Evolutionary conservation across 768 basidiomycete genomes (phyloP), one percentile per base, ranked within the genome.

Genomic region (Tricholoma sp.): DNA sequence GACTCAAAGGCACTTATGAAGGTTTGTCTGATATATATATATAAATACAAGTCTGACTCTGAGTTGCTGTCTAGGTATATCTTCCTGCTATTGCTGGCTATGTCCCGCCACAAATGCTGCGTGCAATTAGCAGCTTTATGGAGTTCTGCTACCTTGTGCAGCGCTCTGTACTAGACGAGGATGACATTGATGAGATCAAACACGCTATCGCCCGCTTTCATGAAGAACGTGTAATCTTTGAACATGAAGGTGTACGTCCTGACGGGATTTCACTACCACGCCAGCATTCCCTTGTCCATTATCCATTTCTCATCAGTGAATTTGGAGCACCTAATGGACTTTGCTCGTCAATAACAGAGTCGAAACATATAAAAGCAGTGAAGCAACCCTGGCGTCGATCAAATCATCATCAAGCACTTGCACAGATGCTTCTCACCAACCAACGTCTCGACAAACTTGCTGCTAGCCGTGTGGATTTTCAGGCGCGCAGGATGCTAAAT

Each of bases 261-360:
- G 54, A 59, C 18, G 39, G 39, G n/a, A 56, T 55, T 48, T 57
- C 28, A n/a, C 59, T 67, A 36, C 64, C 63, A 3, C 54, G 54
- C 9, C 64, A 67, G 48, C 61, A 56, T 37, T 55, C 54, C 4
- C 33, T 55, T 12, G 1, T 50, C 6, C 54, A 55, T 29, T 55
- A 55, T 37, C 34, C 9, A 3, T 20, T 4, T 31, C 44, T 55
- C 4, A 55, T 55, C 18, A 17, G 32, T n/a, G 45, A 53, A 18
- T 56, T 56, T 57, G 31, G 51, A 12, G 63, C 65, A 0, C 67
- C 65, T 1, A 71, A 71, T 58, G 62, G 70, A 4, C 36, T 70
- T 0, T 71, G 69, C 31, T 68, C 69, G 0, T 70, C 70, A 5
- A 71, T 70, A 15, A 73, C 69, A 0, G 70, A 72, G 51, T 68